A percentile compares a stretch with the other conserved stretches of the same genome.
phyloP scores from a whole-genome alignment of 1,284 basidiomycete species.

The Cutaneotrichosporon cyanovorans region DNA sequence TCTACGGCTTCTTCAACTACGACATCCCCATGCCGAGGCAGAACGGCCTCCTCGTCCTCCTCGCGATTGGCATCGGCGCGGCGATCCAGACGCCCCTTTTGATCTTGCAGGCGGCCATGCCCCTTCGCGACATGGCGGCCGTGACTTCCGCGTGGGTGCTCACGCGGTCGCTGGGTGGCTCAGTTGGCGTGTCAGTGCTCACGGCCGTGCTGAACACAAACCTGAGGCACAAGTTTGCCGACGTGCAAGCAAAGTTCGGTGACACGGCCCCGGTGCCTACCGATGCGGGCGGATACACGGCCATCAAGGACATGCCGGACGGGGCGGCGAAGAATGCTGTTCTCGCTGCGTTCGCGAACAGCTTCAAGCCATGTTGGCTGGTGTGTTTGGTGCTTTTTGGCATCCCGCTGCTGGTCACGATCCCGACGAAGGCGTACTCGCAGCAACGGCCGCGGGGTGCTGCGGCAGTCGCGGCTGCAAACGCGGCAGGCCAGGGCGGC shows the following conservation, averaged over 20 bases:
- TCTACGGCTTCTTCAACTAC: constrained; percentile 23
- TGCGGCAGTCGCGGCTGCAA: background rate
- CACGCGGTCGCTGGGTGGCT: constrained; percentile 29
- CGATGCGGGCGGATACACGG: constrained; percentile 28
- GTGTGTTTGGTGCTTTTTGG: constrained; percentile 2
- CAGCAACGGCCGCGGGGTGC: constrained; percentile 1
- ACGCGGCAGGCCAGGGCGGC: background rate
- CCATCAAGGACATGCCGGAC: constrained; percentile 31
- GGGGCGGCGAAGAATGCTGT: constrained; percentile 19
- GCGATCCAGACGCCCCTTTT: constrained; percentile 31
- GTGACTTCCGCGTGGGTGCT: constrained; percentile 36
- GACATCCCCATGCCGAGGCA: constrained; percentile 19
- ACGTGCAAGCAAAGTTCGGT: constrained; percentile 29
- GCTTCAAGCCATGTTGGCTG: constrained; percentile 21
- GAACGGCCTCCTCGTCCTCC: constrained; percentile 23
- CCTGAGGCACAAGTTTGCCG: constrained; percentile 26
- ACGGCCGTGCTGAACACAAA: constrained; percentile 38
- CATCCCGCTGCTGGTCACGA: constrained; percentile 7
- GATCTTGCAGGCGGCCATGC: constrained; percentile 41
- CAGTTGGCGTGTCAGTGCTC: constrained; percentile 27
- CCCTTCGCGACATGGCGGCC: constrained; percentile 42
- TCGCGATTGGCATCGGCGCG: constrained; percentile 27
- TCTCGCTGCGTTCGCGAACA: constrained; percentile 35
- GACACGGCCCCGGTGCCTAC: constrained; percentile 27
- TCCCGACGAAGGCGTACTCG: constrained; percentile 13